Conservation (phyloP, 75 land plant genomes). For the Sequoiadendron giganteum region DNA sequence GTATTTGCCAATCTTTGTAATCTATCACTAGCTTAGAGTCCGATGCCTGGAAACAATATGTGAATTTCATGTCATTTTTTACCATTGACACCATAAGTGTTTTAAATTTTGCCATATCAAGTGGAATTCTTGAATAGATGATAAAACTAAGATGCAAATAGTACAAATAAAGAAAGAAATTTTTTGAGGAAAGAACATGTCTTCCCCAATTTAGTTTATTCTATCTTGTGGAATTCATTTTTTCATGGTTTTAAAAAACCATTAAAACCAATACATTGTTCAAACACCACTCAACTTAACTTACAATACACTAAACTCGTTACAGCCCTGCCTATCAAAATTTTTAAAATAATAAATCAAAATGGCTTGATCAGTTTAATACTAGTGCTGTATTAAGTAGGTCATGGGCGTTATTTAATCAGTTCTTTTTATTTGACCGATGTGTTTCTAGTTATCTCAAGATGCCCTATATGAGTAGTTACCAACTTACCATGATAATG, state of each 20-base stretch:
- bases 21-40: constrained; percentile 68
- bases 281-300: no score
- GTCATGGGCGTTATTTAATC: no score
- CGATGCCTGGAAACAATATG: constrained; percentile 37
- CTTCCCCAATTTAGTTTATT: not conserved
- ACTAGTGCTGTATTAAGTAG: no score
- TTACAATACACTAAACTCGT: no score
- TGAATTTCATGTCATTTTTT: not conserved
- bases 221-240: not conserved
- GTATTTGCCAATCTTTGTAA: constrained; percentile 92
- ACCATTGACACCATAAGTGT: not conserved
- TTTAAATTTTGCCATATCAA: not conserved
- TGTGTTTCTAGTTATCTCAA: no score
- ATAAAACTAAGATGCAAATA: not conserved
- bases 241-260: not conserved
- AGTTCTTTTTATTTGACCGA: no score
- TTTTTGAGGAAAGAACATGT: not conserved
- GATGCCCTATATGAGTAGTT: no score
- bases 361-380: no score
- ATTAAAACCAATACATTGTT: not conserved
- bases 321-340: no score
- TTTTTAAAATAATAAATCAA: no score
- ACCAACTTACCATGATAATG: no score
- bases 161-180: not conserved
- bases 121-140: not conserved